Evolutionary conservation across 2,329 filamentous ascomycete genomes (phyloP).

Genomic region (Nemania sp.): DNA sequence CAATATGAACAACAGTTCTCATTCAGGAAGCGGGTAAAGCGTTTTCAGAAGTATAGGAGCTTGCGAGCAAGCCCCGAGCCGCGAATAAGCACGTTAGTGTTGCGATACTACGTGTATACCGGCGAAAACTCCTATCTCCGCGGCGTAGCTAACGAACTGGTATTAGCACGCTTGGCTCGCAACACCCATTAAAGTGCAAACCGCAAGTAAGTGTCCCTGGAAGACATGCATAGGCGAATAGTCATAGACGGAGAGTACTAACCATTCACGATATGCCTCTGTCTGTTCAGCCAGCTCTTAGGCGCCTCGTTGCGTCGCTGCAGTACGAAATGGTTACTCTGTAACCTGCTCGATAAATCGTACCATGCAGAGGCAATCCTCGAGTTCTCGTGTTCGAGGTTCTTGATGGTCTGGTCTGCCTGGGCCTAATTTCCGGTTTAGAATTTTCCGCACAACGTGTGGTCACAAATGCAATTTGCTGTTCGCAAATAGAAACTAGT

Average conservation of each 20-base stretch:
- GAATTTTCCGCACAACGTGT: conserved; percentile 6
- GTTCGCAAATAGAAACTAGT: not conserved
- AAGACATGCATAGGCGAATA: not conserved
- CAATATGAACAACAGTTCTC: not conserved
- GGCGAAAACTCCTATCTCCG: conserved; percentile 40
- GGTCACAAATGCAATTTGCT: not conserved
- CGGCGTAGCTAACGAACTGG: conserved; percentile 39
- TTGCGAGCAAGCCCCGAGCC: not conserved
- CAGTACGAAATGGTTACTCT: conserved; percentile 81
- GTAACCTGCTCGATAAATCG: conserved; percentile 75
- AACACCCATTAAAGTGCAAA: too few relatives aligned
- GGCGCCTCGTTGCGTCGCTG: conserved; percentile 75
- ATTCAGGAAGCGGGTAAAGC: not conserved
- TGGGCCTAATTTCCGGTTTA: conserved; percentile 47
- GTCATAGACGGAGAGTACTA: conserved; percentile 29
- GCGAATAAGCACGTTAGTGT: not conserved
- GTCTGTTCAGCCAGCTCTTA: conserved; percentile 83
- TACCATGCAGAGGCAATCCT: conserved; percentile 87
- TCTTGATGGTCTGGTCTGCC: conserved; percentile 63
- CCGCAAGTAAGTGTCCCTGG: too few relatives aligned
- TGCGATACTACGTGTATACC: conserved; percentile 6
- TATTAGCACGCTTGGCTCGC: too few relatives aligned
- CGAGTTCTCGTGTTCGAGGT: conserved; percentile 75
- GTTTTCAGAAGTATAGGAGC: not conserved
- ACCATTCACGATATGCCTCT: conserved; percentile 73